Base-by-base conservation (phyloP, 2,329 filamentous ascomycete species). In the Penicillium sp. region DNA sequence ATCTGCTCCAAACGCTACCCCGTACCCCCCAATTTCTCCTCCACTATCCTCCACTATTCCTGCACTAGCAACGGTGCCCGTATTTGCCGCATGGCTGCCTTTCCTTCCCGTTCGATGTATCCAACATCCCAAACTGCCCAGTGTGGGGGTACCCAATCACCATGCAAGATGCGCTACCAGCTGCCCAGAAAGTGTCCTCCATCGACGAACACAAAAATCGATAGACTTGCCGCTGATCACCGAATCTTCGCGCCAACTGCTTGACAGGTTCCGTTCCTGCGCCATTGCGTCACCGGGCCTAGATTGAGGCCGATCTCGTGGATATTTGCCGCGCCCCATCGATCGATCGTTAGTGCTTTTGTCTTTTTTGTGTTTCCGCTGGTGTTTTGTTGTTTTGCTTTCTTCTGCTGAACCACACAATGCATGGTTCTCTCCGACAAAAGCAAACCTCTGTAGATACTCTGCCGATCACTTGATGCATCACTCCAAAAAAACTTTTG, bases 391-490 rank as follows among this genome's bases (percentile, higher is more conserved):
- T 33, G 34, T 23, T 36, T 24, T 48, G 42, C 43, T 52, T 19
- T 47, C 18, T 42, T 33, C n/a, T 50, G 31, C 31, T 21, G 34
- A 39, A 21, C 10, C 45, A 52, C 45, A 52, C 36, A 33, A 16
- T 48, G 48, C 51, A 55, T 48, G 39, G 48, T 49, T 50, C 24
- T 50, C 24, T 51, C 31, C 37, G 31, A 26, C 24, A 31, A 43
- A 43, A 43, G 19, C 16, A 16, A 42, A 24, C 28, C n/a, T 23
- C 14, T 26, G 51, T 48, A 39, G 45, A 42, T 33, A 42, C 28
- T 19, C 14, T 51, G 47, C 23, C 48, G 57, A 62, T 62, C 57
- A 60, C 52, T 54, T 52, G 60, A 64, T 61, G 55, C 52, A 62
- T 63, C 60, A 60, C 11, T 40, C 51, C 23, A 14, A 43, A 43